Evolutionary conservation across 1,139 yeast genomes (phyloP).

Genomic region (Yamadazyma aaseri): DNA sequence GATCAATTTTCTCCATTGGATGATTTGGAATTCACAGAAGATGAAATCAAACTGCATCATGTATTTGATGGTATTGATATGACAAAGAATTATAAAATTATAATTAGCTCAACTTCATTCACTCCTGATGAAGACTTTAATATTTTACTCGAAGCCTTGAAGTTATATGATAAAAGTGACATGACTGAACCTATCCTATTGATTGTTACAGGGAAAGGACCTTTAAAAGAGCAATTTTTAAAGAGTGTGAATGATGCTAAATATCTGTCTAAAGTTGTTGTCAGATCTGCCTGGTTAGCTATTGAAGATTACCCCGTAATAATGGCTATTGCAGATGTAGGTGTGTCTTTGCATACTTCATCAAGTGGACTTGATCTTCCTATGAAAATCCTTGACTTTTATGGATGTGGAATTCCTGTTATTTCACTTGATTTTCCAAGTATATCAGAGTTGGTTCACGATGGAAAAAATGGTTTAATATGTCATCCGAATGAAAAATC

Average conservation of each 20-base stretch:
- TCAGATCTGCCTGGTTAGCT: slow-evolving; percentile 74
- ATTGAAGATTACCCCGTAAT: slow-evolving; percentile 78
- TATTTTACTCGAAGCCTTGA: slow-evolving; percentile 67
- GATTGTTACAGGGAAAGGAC: slow-evolving; percentile 94
- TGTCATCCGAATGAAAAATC: slow-evolving; percentile 20
- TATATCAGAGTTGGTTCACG: slow-evolving; percentile 56
- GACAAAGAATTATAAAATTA: slow-evolving; percentile 49
- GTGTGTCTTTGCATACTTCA: slow-evolving; percentile 86
- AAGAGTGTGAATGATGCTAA: slow-evolving; percentile 42
- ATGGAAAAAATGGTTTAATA: slow-evolving; percentile 45
- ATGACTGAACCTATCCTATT: slow-evolving; percentile 55
- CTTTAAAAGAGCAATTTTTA: slow-evolving; percentile 55
- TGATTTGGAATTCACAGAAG: slow-evolving; percentile 16
- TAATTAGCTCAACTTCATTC: slow-evolving; percentile 88
- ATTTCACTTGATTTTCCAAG: slow-evolving; percentile 76
- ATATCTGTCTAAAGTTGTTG: slow-evolving; percentile 46
- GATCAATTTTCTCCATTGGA: slow-evolving; percentile 57
- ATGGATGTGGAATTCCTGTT: slow-evolving; percentile 95
- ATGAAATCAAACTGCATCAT: slow-evolving; percentile 36
- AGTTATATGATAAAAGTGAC: slow-evolving; percentile 47
- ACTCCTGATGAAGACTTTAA: slow-evolving; percentile 93
- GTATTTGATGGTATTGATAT: slow-evolving; percentile 37
- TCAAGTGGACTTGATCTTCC: slow-evolving; percentile 94
- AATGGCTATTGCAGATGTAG: slow-evolving; percentile 77
- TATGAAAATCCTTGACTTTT: slow-evolving; percentile 95